A percentile compares a stretch with the other conserved stretches of the same genome.
These are phyloP conservation scores for Protomyces pachydermus DNA, from an alignment of 1,139 yeast species.

Conservation along the genomic window DNA sequence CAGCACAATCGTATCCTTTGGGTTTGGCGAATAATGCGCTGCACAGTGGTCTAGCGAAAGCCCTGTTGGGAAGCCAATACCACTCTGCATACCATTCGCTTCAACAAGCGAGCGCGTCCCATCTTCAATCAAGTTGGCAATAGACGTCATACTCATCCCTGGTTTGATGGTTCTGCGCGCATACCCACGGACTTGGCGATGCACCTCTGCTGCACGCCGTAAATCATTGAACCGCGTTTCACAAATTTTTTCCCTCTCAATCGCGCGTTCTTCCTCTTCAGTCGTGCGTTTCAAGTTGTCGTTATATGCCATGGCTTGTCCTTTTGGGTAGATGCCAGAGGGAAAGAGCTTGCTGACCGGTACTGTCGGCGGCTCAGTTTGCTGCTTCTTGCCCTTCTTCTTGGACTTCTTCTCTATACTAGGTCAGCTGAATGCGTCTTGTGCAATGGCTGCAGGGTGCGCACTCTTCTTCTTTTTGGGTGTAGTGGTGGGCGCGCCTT, in stretches of 20 bases:
- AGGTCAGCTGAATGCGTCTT: constrained; percentile 29
- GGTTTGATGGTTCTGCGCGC: constrained; percentile 73
- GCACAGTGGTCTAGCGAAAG: constrained; percentile 89
- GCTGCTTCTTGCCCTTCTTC: constrained; percentile 36
- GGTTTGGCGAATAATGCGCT: constrained; percentile 96
- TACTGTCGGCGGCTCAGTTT: constrained; percentile 51
- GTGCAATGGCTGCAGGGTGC: not conserved
- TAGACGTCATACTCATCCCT: constrained; percentile 86
- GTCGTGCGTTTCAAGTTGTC: constrained; percentile 78
- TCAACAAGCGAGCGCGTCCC: constrained; percentile 70
- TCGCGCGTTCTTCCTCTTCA: constrained; percentile 75
- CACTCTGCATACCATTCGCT: constrained; percentile 61
- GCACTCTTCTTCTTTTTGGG: constrained; percentile 21
- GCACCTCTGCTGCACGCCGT: constrained; percentile 94
- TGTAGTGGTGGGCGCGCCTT: constrained; percentile 45
- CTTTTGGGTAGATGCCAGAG: constrained; percentile 75
- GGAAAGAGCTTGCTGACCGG: constrained; percentile 60
- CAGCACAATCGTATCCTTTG: constrained; percentile 80
- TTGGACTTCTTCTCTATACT: constrained; percentile 34
- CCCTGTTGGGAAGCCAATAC: constrained; percentile 97
- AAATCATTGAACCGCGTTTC: constrained; percentile 73
- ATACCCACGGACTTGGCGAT: constrained; percentile 79
- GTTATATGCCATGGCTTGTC: constrained; percentile 50
- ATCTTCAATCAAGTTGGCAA: constrained; percentile 85
- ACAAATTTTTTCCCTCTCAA: constrained; percentile 55